Percentiles rank a stretch among this genome's conserved stretches.
Conservation (phyloP, 2,329 filamentous ascomycete genomes). For the Graphilbum ipis-grandicollis region DNA sequence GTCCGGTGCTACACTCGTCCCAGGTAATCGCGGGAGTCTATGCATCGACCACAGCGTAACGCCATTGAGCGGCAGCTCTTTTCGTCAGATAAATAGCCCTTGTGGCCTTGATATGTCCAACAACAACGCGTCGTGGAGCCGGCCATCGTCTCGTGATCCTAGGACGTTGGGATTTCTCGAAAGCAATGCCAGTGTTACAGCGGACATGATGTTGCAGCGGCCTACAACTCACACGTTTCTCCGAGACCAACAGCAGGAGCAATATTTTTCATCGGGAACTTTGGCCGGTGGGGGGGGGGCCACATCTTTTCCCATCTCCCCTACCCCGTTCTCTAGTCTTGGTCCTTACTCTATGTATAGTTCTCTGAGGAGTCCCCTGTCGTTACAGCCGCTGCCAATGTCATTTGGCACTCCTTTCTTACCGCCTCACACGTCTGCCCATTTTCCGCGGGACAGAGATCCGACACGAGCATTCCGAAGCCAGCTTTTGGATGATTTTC, state of each 20-base stretch:
- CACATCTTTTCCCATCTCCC: neutral
- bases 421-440: conserved; percentile 16
- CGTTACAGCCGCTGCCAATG: conserved; percentile 13
- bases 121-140: conserved; percentile 19
- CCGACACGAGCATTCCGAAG: conserved; percentile 34
- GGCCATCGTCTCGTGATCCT: conserved; percentile 17
- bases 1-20: neutral
- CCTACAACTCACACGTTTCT: conserved; percentile 1
- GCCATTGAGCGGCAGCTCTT: conserved; percentile 13
- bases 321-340: conserved; percentile 1
- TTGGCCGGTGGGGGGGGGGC: conserved; percentile 1
- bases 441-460: conserved; percentile 3
- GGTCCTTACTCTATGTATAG: conserved; percentile 19
- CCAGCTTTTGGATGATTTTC: conserved; percentile 62
- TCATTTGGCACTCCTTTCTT: conserved; percentile 13
- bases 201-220: neutral
- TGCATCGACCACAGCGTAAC: conserved; percentile 20
- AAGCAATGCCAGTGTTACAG: neutral
- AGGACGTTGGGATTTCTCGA: conserved; percentile 3
- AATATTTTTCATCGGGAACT: neutral
- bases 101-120: conserved; percentile 3
- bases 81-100: conserved; percentile 16
- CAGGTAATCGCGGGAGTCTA: conserved; percentile 17
- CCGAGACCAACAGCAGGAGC: conserved; percentile 4
- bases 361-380: conserved; percentile 17